phyloP scores from a whole-genome alignment of 441 rosid genomes.

The Syzygium malaccense region DNA sequence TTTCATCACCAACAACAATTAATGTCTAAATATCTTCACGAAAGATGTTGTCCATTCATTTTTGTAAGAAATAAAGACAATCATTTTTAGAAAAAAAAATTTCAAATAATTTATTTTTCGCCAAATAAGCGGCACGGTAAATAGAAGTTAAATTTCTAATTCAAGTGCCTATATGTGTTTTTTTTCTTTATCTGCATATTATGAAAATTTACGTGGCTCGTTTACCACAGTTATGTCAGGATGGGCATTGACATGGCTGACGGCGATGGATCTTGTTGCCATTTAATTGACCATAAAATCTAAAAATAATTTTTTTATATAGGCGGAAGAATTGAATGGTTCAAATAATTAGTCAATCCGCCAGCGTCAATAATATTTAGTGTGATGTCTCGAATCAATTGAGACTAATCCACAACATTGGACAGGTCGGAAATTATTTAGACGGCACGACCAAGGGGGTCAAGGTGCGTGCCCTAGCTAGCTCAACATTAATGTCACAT shows the following conservation, averaged over 20 bases:
- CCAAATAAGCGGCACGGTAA: not conserved
- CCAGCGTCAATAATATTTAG: not conserved
- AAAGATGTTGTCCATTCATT: not conserved
- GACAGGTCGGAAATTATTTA: not conserved
- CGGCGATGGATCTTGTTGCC: not conserved
- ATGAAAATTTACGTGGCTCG: not conserved
- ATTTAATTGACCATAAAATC: not conserved
- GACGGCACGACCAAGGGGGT: not conserved
- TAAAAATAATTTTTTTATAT: not conserved
- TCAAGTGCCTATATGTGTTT: not conserved
- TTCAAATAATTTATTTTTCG: not conserved
- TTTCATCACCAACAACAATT: fast-evolving
- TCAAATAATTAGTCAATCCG: not conserved
- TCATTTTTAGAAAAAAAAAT: not conserved
- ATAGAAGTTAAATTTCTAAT: not conserved
- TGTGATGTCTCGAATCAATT: not conserved
- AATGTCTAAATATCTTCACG: not conserved
- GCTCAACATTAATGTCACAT: not conserved
- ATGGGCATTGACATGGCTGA: not conserved
- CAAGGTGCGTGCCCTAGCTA: not conserved
- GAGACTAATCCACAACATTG: not conserved
- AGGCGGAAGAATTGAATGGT: not conserved
- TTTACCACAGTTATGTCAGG: not conserved
- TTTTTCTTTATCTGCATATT: not conserved
- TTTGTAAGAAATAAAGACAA: not conserved